Evolutionary conservation across 164 flowering plant species (phyloP).

Genomic region (Houttuynia cordata): DNA sequence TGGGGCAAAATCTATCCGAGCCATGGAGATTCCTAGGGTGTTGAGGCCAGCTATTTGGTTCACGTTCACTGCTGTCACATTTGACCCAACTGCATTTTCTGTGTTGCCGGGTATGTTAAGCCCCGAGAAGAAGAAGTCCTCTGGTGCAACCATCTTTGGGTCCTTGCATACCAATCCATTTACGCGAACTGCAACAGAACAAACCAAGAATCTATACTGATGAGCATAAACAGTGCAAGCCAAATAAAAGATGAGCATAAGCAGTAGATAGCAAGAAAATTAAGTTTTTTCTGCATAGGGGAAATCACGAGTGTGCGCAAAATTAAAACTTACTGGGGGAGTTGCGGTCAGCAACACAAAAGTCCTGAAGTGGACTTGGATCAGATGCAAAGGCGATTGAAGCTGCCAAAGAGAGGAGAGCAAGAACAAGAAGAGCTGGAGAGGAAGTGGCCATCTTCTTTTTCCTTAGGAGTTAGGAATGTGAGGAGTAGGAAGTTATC

Average conservation of each 20-base stretch:
- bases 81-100: conserved; percentile 1
- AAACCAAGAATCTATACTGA: background rate
- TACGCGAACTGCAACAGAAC: background rate
- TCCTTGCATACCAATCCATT: background rate
- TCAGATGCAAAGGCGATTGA: too few relatives aligned
- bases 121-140: conserved; percentile 5
- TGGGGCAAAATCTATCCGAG: conserved; percentile 1
- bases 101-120: conserved; percentile 4
- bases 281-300: too few relatives aligned
- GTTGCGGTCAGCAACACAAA: too few relatives aligned
- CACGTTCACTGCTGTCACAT: conserved; percentile 5
- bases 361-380: too few relatives aligned
- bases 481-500: too few relatives aligned
- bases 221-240: background rate
- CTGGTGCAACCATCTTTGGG: background rate
- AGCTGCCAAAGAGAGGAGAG: too few relatives aligned
- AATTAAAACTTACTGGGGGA: too few relatives aligned
- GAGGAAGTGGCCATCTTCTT: too few relatives aligned
- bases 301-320: background rate
- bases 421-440: too few relatives aligned
- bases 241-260: background rate
- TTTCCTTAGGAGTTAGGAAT: too few relatives aligned
- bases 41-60: conserved; percentile 5
- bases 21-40: conserved; percentile 6
- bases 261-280: too few relatives aligned